A percentile compares a stretch with the other conserved stretches of the same genome.
Conservation (phyloP, 768 basidiomycete genomes). For the Lanmaoa rubissima region DNA sequence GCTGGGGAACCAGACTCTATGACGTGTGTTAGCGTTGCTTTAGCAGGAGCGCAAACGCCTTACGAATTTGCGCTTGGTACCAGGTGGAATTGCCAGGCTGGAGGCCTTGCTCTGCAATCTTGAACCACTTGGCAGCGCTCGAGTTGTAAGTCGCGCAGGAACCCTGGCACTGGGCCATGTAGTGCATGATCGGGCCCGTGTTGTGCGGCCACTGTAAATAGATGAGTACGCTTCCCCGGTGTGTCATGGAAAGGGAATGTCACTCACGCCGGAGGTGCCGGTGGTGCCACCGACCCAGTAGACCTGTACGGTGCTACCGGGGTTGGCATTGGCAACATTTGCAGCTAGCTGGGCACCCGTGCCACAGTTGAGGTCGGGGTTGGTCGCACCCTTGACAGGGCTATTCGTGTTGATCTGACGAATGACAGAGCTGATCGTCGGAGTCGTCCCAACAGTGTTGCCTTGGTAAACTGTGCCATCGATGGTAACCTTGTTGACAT, state of each 20-base stretch:
- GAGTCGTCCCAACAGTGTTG: slow-evolving; percentile 27
- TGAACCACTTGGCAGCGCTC: slow-evolving; percentile 65
- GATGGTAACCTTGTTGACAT: slow-evolving; percentile 25
- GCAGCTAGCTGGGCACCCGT: slow-evolving; percentile 45
- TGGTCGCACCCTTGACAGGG: slow-evolving; percentile 55
- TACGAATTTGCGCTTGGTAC: slow-evolving; percentile 50
- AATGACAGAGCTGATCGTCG: slow-evolving; percentile 36
- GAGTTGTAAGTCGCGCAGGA: slow-evolving; percentile 57
- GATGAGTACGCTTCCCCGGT: neutral
- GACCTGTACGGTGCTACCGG: slow-evolving; percentile 53
- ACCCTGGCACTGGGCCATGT: slow-evolving; percentile 62
- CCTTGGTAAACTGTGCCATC: slow-evolving; percentile 31
- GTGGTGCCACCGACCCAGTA: slow-evolving; percentile 48
- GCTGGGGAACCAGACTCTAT: slow-evolving; percentile 40
- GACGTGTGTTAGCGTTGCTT: neutral
- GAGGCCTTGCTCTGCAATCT: slow-evolving; percentile 56
- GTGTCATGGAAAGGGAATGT: neutral
- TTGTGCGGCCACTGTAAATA: slow-evolving; percentile 48
- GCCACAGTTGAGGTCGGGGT: slow-evolving; percentile 60
- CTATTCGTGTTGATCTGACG: slow-evolving; percentile 42
- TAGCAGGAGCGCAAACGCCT: slow-evolving; percentile 9
- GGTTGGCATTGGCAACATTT: slow-evolving; percentile 50
- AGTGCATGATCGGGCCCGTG: slow-evolving; percentile 67
- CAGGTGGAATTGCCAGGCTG: slow-evolving; percentile 38
- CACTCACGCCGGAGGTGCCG: slow-evolving; percentile 29